Conservation (phyloP, 208 protist species). For the Trypanosoma cruzi region DNA sequence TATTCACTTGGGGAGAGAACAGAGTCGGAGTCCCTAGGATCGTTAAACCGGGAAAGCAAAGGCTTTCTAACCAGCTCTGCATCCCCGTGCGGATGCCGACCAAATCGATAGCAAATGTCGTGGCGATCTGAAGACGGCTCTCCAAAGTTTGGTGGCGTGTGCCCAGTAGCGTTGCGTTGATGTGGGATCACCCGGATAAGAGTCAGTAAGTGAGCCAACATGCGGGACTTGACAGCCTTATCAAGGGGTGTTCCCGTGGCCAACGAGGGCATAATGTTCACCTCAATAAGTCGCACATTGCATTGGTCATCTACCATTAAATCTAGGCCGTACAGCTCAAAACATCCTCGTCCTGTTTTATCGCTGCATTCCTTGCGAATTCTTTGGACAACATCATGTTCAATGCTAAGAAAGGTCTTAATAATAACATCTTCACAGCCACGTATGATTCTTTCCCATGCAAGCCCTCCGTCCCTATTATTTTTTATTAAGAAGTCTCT, state of each 20-base stretch:
- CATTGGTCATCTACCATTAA: slow-evolving; percentile 80
- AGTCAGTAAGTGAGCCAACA: slow-evolving; percentile 88
- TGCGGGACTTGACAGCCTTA: slow-evolving; percentile 88
- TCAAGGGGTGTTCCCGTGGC: slow-evolving; percentile 84
- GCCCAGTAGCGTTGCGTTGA: slow-evolving; percentile 39
- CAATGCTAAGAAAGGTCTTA: slow-evolving; percentile 92
- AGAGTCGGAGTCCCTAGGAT: slow-evolving; percentile 62
- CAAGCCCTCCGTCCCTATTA: slow-evolving; percentile 42
- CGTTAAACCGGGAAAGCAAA: slow-evolving; percentile 65
- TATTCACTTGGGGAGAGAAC: slow-evolving; percentile 55
- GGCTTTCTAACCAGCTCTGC: slow-evolving; percentile 39
- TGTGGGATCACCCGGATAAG: slow-evolving; percentile 81
- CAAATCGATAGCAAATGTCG: slow-evolving; percentile 71
- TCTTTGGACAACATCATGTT: slow-evolving; percentile 76
- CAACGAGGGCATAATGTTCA: slow-evolving; percentile 93
- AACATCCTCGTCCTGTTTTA: slow-evolving; percentile 83
- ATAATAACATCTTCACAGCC: slow-evolving; percentile 88
- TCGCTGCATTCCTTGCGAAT: slow-evolving; percentile 62
- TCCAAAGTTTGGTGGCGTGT: slow-evolving; percentile 15
- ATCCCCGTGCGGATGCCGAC: slow-evolving; percentile 56
- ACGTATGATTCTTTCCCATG: slow-evolving; percentile 70
- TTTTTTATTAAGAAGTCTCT: slow-evolving; percentile 56
- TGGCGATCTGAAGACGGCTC: slow-evolving; percentile 19
- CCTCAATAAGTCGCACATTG: slow-evolving; percentile 87
- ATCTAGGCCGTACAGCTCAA: slow-evolving; percentile 92